Conservation (phyloP, 2,329 filamentous ascomycete genomes). For the Beauveria australis region DNA sequence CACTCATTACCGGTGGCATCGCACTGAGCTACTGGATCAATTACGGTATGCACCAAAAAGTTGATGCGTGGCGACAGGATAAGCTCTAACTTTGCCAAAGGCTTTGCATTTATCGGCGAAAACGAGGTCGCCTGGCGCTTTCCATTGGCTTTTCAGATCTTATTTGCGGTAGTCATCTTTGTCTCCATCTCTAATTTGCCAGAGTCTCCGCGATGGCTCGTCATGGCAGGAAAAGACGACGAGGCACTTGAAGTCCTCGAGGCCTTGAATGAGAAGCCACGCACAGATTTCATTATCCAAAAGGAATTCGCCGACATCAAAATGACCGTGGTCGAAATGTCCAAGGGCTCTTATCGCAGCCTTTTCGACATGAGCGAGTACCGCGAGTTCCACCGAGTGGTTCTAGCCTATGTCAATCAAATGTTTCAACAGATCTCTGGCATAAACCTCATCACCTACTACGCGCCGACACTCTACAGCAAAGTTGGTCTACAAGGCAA, state of each 20-base stretch:
- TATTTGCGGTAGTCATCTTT: slow-evolving; percentile 13
- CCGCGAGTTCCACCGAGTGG: slow-evolving; percentile 46
- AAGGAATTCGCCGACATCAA: slow-evolving; percentile 5
- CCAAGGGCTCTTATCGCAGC: slow-evolving; percentile 44
- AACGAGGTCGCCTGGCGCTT: slow-evolving; percentile 22
- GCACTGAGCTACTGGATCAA: slow-evolving; percentile 44
- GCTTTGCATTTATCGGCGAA: slow-evolving; percentile 12
- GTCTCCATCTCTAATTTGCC: slow-evolving; percentile 16
- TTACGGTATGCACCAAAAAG: slow-evolving; percentile 24
- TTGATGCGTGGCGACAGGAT: background rate
- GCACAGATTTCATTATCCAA: background rate
- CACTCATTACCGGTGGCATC: slow-evolving; percentile 39
- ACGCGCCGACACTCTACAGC: slow-evolving; percentile 16
- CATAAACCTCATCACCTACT: slow-evolving; percentile 23
- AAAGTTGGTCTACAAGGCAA: slow-evolving; percentile 9
- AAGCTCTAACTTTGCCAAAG: background rate
- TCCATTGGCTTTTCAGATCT: slow-evolving; percentile 20
- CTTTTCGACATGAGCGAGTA: slow-evolving; percentile 51
- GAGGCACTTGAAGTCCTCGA: slow-evolving; percentile 42
- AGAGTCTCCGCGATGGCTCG: slow-evolving; percentile 25
- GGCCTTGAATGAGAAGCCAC: slow-evolving; percentile 8
- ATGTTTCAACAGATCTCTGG: slow-evolving; percentile 35
- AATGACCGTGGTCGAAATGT: slow-evolving; percentile 19
- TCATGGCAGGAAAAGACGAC: slow-evolving; percentile 20
- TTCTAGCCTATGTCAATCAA: slow-evolving; percentile 49